Percentiles rank a stretch among this genome's conserved stretches.
phyloP scores from a whole-genome alignment of 75 land plant genomes.

The Sequoia sempervirens region DNA sequence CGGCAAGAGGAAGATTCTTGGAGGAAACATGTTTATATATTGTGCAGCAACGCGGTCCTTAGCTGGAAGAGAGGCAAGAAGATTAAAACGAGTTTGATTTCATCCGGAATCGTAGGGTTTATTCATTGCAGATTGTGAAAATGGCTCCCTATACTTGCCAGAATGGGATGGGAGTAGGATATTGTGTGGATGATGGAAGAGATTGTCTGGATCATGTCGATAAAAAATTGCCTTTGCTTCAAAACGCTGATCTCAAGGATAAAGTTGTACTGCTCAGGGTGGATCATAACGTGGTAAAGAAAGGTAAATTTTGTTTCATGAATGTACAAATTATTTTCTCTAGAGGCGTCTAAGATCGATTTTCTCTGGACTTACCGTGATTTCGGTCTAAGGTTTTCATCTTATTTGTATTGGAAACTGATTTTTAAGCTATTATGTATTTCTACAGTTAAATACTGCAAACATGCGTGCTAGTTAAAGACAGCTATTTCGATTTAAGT shows the following conservation, averaged over 20 bases:
- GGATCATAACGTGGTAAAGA: conserved; percentile 52
- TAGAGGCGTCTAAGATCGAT: background rate
- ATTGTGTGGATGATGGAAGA: conserved; percentile 37
- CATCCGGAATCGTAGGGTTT: background rate
- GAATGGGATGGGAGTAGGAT: conserved; percentile 33
- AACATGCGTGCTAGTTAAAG: no score
- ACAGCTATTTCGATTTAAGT: no score
- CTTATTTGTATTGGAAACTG: no score
- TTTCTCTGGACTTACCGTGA: background rate
- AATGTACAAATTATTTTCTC: background rate
- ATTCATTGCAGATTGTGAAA: background rate
- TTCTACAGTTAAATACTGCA: no score
- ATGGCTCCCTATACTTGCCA: conserved; percentile 30
- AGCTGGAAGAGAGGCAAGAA: background rate
- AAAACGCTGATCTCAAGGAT: conserved; percentile 40
- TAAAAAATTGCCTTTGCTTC: conserved; percentile 31
- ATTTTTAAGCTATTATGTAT: no score
- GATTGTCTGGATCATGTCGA: conserved; percentile 16
- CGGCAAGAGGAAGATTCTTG: background rate
- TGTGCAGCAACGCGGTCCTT: background rate
- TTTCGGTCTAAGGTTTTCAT: no score
- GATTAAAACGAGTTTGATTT: background rate
- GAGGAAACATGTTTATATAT: background rate
- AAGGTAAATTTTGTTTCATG: conserved; percentile 13
- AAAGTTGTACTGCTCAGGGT: conserved; percentile 46